Evolutionary conservation across 305 asterid species (phyloP).

Genomic region (Fraxinus nigra): DNA sequence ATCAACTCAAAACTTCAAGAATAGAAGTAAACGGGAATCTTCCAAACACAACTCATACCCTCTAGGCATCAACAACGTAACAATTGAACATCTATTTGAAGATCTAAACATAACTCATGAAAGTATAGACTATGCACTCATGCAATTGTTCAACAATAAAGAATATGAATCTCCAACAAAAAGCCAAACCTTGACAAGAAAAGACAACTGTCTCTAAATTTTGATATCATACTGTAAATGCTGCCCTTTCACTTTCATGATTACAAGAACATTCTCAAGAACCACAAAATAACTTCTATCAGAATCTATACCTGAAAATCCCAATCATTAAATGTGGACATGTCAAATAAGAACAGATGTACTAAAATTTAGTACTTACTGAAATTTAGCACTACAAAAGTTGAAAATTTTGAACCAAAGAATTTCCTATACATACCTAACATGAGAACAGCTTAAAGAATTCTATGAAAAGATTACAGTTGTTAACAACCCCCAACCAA

Average conservation of each 20-base stretch:
- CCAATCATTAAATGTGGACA: not conserved
- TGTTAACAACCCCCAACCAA: slow-evolving; percentile 6
- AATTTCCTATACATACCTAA: slow-evolving; percentile 5
- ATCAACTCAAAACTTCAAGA: slow-evolving; percentile 7
- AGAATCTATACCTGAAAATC: slow-evolving; percentile 13
- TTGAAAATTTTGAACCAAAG: not conserved
- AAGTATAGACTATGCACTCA: not conserved
- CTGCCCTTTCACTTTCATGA: not conserved
- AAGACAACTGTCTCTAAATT: not conserved
- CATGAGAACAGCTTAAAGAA: not conserved
- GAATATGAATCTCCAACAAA: not conserved
- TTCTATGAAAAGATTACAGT: not conserved
- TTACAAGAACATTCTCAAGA: not conserved
- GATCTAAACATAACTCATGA: not conserved
- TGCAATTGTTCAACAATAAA: not conserved
- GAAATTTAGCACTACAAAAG: not conserved
- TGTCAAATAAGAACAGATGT: slow-evolving; percentile 2
- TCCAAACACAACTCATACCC: slow-evolving; percentile 3
- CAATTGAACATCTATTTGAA: not conserved
- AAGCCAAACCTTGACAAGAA: not conserved
- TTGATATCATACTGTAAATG: not conserved
- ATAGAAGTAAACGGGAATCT: not conserved
- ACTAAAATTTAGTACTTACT: not conserved
- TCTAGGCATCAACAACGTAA: not conserved
- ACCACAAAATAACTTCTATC: slow-evolving; percentile 1